phyloP scores from a whole-genome alignment of 495 filamentous ascomycete species.

The Saxophila tyrrhenica region DNA sequence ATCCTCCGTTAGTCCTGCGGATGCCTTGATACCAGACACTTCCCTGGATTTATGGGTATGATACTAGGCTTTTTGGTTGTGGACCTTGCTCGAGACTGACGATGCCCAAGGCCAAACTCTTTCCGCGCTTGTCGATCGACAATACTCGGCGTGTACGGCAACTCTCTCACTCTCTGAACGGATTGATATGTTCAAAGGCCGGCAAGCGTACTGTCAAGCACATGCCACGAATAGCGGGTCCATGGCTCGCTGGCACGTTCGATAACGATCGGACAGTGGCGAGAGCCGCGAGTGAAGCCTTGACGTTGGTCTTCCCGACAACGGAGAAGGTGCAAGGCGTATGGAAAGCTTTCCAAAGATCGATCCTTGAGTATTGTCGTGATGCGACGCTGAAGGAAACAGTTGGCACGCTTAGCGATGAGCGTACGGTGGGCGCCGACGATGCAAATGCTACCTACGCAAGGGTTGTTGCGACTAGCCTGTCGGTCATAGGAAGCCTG shows the following conservation, averaged over 20 bases:
- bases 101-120: slow-evolving; percentile 60
- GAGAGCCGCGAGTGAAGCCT: slow-evolving; percentile 60
- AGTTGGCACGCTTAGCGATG: slow-evolving; percentile 71
- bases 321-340: slow-evolving; percentile 65
- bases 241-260: slow-evolving; percentile 81
- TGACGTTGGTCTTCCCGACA: slow-evolving; percentile 60
- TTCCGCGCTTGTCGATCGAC: slow-evolving; percentile 80
- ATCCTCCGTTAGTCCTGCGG: slow-evolving; percentile 42
- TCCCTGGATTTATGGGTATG: slow-evolving; percentile 81
- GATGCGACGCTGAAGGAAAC: slow-evolving; percentile 69
- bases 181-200: slow-evolving; percentile 55
- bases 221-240: slow-evolving; percentile 62
- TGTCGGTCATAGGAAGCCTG: slow-evolving; percentile 46
- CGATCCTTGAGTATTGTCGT: slow-evolving; percentile 68
- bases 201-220: slow-evolving; percentile 71
- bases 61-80: slow-evolving; percentile 18
- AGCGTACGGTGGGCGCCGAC: slow-evolving; percentile 68
- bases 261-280: slow-evolving; percentile 69
- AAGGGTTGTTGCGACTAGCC: slow-evolving; percentile 58
- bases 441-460: slow-evolving; percentile 76
- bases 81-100: slow-evolving; percentile 29
- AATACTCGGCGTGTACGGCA: slow-evolving; percentile 78
- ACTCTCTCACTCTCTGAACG: slow-evolving; percentile 63
- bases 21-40: slow-evolving; percentile 56
- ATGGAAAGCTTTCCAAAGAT: slow-evolving; percentile 62